A percentile compares a stretch with the other conserved stretches of the same genome.
phyloP scores from a whole-genome alignment of 2,329 filamentous ascomycete genomes.

The Colletotrichum tanaceti region DNA sequence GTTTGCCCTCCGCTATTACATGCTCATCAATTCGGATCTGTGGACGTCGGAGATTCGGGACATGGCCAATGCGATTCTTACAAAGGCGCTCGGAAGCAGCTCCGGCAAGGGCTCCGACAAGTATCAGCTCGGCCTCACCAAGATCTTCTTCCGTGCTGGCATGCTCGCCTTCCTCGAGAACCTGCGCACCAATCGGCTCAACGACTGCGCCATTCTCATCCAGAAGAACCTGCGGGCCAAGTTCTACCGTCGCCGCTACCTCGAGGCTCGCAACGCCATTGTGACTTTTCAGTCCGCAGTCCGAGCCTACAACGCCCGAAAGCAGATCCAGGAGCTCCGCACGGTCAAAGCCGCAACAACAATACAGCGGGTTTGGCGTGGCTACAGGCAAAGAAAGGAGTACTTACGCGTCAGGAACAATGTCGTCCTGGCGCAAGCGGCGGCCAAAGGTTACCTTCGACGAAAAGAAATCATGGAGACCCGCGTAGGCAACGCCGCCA shows the following conservation, averaged over 20 bases:
- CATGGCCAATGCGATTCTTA: conserved; percentile 93
- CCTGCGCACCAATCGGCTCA: conserved; percentile 87
- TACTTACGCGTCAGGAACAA: conserved; percentile 84
- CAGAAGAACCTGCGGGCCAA: conserved; percentile 98
- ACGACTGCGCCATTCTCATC: conserved; percentile 95
- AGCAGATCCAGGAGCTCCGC: conserved; percentile 81
- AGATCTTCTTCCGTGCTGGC: conserved; percentile 99
- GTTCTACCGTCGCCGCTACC: conserved; percentile 91
- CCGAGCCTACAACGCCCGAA: conserved; percentile 82
- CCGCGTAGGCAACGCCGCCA: conserved; percentile 89
- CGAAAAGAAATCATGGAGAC: conserved; percentile 94
- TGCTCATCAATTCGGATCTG: conserved; percentile 88
- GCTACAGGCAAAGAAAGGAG: conserved; percentile 85
- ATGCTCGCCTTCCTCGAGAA: conserved; percentile 99
- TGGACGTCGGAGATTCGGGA: conserved; percentile 95
- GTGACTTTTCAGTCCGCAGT: conserved; percentile 82
- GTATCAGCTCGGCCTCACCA: conserved; percentile 96
- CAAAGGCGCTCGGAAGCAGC: conserved; percentile 84
- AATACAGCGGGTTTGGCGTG: conserved; percentile 95
- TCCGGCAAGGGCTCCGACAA: conserved; percentile 84
- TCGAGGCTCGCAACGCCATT: conserved; percentile 86
- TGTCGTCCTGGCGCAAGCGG: conserved; percentile 87
- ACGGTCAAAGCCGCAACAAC: conserved; percentile 89
- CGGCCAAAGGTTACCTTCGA: conserved; percentile 91
- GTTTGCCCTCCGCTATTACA: conserved; percentile 97